phyloP scores from a whole-genome alignment of 2,329 filamentous ascomycete species.

The Pseudogymnoascus sp. region DNA sequence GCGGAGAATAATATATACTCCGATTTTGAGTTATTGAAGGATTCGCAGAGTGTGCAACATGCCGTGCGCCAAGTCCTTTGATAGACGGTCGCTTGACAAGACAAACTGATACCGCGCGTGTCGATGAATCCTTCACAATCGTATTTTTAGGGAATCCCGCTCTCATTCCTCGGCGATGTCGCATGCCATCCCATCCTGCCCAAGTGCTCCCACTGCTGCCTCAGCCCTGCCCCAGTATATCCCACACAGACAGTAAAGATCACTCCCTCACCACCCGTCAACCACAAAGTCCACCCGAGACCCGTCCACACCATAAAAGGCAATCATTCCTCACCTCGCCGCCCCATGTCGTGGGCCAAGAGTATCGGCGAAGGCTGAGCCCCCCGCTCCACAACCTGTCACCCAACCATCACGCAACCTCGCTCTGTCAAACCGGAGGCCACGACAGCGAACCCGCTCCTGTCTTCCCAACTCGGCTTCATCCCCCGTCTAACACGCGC shows the following conservation, averaged over 20 bases:
- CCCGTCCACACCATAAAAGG: background rate
- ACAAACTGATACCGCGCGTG: background rate
- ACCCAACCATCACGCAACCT: background rate
- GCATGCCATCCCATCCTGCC: too few relatives aligned
- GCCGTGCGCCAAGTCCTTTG: background rate
- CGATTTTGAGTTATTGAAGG: background rate
- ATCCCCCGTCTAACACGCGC: background rate
- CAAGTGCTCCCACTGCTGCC: too few relatives aligned
- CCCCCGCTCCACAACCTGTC: background rate
- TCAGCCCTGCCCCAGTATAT: background rate
- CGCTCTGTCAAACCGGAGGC: background rate
- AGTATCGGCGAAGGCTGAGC: background rate
- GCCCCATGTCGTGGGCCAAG: background rate
- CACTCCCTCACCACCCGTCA: background rate
- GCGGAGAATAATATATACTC: background rate
- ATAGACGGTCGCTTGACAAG: background rate
- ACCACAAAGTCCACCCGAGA: background rate
- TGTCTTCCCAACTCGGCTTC: background rate
- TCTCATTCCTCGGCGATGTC: background rate
- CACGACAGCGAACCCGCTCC: background rate
- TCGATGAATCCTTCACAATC: background rate
- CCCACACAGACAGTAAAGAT: background rate
- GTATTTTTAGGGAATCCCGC: background rate
- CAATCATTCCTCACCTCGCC: background rate
- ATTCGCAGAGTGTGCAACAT: background rate